Evolutionary conservation across 2,329 filamentous ascomycete genomes (phyloP), one percentile per base, ranked within the genome.

Genomic region (Xylaria sp.): DNA sequence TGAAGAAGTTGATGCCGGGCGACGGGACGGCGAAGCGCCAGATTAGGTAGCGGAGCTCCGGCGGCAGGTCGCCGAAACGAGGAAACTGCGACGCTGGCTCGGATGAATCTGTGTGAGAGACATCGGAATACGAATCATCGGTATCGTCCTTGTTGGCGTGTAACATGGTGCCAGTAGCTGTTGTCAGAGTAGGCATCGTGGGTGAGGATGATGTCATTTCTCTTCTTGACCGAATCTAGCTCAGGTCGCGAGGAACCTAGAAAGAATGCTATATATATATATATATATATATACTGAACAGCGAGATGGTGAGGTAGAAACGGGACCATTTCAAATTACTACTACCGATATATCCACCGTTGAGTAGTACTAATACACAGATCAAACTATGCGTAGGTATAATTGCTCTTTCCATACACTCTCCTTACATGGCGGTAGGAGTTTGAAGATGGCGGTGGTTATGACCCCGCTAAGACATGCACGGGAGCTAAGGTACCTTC

Each of bases 1-100:
- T 80, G 75, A 80, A 80, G 72, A 79, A 79, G 71, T 79, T 80
- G 63, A 80, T 75, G 31, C 76, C 77, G 1, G 76, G 73, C 1
- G 63, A 61, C 0, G 76, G 75, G 3, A 78, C 55, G 13, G 77
- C 77, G 20, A 69, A 54, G 0, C 60, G 72, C 73, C 75, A 80
- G 57, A 79, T 77, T 37, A 76, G 67, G 34, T 75, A 72, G 1
- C 78, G 76, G 28, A 80, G 69, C 61, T 79, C 77, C 1, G 77
- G 72, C 0, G 78, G 78, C 8, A 79, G 74, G 9, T 68, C 37
- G 9, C 46, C 25, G 69, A 79, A 79, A 9, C 41, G 67, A 1
- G 72, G 55, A 69, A 78, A 77, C 5, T 66, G n/a, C 37, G 46
- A 28, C 13, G 7, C 15, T 41, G 31, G 8, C 18, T 54, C 31